Conservation (phyloP, 257 asterid species). For the Scutellaria barbata region DNA sequence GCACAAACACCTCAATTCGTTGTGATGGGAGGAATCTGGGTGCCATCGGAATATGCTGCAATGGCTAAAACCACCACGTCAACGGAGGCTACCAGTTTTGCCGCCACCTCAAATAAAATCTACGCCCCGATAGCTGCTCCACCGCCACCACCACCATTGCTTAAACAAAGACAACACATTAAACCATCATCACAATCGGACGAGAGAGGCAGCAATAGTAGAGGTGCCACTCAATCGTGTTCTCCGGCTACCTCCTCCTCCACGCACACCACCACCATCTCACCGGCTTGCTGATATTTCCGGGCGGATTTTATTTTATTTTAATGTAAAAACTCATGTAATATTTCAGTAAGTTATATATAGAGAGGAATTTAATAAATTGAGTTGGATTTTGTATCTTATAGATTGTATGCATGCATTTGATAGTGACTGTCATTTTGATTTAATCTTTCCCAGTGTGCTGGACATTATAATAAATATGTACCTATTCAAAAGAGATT, state of each 20-base stretch:
- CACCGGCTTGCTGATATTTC: constrained; percentile 40
- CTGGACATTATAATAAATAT: constrained; percentile 3
- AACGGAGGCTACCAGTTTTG: constrained; percentile 15
- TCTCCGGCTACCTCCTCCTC: constrained; percentile 59
- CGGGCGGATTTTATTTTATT: constrained; percentile 20
- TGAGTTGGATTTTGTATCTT: constrained; percentile 18
- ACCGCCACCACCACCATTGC: constrained; percentile 27
- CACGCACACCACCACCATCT: constrained; percentile 45
- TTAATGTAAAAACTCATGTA: not conserved
- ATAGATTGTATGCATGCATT: constrained; percentile 13
- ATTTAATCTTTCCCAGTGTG: constrained; percentile 14
- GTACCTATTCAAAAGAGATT: not conserved
- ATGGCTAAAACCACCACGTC: constrained; percentile 34
- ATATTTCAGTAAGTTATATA: not conserved
- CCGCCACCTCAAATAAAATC: constrained; percentile 26
- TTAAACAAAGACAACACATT: constrained; percentile 29
- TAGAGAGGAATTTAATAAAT: not conserved
- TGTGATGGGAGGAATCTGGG: constrained; percentile 58
- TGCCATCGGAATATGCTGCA: constrained; percentile 47
- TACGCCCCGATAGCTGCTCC: constrained; percentile 41
- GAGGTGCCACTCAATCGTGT: constrained; percentile 41
- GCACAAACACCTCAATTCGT: constrained; percentile 48
- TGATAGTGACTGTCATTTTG: constrained; percentile 34
- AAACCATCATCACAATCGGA: constrained; percentile 31
- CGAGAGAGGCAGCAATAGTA: constrained; percentile 33